Conservation (phyloP, 169 alveolate genomes). For the Eimeria mitis region DNA sequence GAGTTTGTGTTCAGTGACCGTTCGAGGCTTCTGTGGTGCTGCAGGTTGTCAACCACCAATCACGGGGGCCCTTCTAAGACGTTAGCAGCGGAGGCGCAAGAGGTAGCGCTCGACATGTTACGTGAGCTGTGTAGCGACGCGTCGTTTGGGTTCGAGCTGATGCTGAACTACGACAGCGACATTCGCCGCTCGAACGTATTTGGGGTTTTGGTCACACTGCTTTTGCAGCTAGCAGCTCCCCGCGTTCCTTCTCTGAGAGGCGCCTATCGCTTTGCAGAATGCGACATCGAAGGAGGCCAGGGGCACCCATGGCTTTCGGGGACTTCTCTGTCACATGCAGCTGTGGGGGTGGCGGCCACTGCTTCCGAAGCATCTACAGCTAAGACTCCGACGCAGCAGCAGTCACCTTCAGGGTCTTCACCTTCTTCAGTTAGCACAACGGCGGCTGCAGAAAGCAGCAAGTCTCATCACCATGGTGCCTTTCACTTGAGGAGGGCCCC, state of each 20-base stretch:
- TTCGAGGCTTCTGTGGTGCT: neutral
- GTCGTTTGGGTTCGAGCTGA: slow-evolving; percentile 49
- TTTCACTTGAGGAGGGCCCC: slow-evolving; percentile 64
- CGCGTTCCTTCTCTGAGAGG: slow-evolving; percentile 46
- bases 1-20: neutral
- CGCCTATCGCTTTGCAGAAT: slow-evolving; percentile 39
- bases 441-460: slow-evolving; percentile 8
- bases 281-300: slow-evolving; percentile 16
- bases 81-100: slow-evolving; percentile 57
- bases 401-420: slow-evolving; percentile 42
- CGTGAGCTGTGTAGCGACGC: slow-evolving; percentile 61
- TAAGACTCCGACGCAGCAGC: slow-evolving; percentile 22
- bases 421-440: slow-evolving; percentile 40
- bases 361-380: slow-evolving; percentile 5
- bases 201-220: slow-evolving; percentile 35
- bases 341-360: neutral
- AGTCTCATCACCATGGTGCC: slow-evolving; percentile 48
- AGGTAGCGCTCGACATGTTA: slow-evolving; percentile 51
- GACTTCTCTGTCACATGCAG: slow-evolving; percentile 5
- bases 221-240: slow-evolving; percentile 59
- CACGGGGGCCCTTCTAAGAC: slow-evolving; percentile 26
- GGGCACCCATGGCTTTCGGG: neutral
- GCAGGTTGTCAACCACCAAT: slow-evolving; percentile 28
- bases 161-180: slow-evolving; percentile 57
- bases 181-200: slow-evolving; percentile 50